phyloP scores from a whole-genome alignment of 2,329 filamentous ascomycete species.

The Cladobotryum mycophilum region DNA sequence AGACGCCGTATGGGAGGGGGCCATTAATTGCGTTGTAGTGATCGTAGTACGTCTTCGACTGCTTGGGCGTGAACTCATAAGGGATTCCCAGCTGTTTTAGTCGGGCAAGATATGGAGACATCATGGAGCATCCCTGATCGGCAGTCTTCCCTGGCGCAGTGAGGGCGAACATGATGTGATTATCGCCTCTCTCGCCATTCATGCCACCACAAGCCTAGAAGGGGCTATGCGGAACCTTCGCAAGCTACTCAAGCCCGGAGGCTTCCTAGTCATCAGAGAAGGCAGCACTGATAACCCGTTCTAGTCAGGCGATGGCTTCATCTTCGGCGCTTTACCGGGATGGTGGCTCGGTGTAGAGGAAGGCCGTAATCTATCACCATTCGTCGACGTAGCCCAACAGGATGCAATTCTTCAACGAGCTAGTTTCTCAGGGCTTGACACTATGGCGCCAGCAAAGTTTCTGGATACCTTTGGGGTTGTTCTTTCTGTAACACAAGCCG shows the following conservation, averaged over 20 bases:
- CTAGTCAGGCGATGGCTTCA: constrained; percentile 1
- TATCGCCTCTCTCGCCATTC: constrained; percentile 12
- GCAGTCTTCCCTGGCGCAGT: no score
- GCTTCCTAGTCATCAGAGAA: constrained; percentile 11
- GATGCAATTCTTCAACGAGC: not conserved
- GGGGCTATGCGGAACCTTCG: constrained; percentile 2
- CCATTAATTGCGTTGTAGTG: no score
- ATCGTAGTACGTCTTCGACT: no score
- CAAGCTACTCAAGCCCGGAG: constrained; percentile 10
- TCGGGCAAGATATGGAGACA: no score
- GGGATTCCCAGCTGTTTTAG: no score
- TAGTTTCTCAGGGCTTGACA: not conserved
- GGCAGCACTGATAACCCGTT: not conserved
- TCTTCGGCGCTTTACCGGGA: constrained; percentile 1
- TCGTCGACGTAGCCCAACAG: not conserved
- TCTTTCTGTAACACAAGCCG: no score
- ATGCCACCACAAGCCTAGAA: not conserved
- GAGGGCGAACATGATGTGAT: constrained; percentile 14
- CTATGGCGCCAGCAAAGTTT: not conserved
- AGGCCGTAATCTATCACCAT: not conserved
- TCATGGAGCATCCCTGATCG: no score
- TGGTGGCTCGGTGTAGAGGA: not conserved
- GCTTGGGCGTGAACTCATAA: no score
- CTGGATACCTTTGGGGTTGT: no score
- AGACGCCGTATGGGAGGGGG: no score